Evolutionary conservation across 805 yeast genomes (phyloP), one percentile per base, ranked within the genome.

Genomic region (Metschnikowia anglica): DNA sequence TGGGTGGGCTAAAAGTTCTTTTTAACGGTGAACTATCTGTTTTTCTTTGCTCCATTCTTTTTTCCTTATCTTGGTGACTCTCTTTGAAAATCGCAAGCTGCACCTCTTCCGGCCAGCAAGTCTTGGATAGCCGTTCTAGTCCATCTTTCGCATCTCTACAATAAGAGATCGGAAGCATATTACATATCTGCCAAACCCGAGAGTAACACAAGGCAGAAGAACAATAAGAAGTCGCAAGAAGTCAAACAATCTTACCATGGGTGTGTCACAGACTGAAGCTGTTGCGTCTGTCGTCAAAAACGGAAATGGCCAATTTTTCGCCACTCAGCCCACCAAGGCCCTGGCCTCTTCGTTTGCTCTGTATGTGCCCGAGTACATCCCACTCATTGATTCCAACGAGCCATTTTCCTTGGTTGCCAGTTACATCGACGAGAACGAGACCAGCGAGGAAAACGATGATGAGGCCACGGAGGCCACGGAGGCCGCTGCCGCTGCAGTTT

Each of bases 341-440:
- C 70, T 66, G 5, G 53, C 53, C 21, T 60, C 74, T 5, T 36
- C 62, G 7, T 65, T 69, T 47, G 51, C 70, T 5, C 46, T 51
- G 24, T 41, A 45, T 31, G 53, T 59, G 20, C 51, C 62, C 3
- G 46, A 53, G 12, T 61, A 60, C 11, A 49, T 53, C 13, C 54
- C 52, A 4, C 59, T 78, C 42, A 51, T 73, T 23, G 70, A 66
- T 21, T 54, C 72, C 39, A 77, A 78, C 55, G 88, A 82, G 60
- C 80, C 85, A 5, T 74, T 78, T 44, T 57, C 68, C 7, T 56
- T 65, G 34, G 66, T 79, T 9, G 65, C 68, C 36, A 70, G 66
- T 27, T 57, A 58, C 35, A 51, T 64, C 28, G 53, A 43, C 31
- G 43, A 38, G 23, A 26, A 34, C 18, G 35, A 17, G 13, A n/a